phyloP scores from a whole-genome alignment of 176 grass and related monocot species.

The Avena eriantha region DNA sequence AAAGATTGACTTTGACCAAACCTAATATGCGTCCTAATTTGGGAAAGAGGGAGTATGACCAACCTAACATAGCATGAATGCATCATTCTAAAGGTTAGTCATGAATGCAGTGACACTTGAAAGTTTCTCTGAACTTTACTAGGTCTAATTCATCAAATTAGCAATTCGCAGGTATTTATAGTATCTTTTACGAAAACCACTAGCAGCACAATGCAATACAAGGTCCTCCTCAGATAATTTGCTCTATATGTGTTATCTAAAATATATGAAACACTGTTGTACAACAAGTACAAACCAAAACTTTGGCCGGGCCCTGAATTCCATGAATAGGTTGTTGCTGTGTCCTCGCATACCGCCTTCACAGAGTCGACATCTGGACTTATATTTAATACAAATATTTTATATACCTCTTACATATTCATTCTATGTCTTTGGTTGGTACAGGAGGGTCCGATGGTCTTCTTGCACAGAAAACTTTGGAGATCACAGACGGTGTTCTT shows the following conservation, averaged over 20 bases:
- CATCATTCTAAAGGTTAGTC: background rate
- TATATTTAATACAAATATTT: background rate
- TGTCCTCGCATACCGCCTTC: background rate
- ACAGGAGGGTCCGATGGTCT: slow-evolving; percentile 93
- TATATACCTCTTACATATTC: slow-evolving; percentile 5
- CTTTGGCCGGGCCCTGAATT: background rate
- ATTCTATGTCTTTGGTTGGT: slow-evolving; percentile 37
- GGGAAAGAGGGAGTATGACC: background rate
- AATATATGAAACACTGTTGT: background rate
- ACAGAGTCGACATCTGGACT: background rate
- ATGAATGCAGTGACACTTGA: background rate
- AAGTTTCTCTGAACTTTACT: background rate
- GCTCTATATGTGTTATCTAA: background rate
- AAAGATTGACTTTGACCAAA: too few species aligned
- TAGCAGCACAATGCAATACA: background rate
- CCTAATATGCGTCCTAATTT: too few species aligned
- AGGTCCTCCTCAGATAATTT: background rate
- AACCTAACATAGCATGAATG: background rate
- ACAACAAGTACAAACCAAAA: background rate
- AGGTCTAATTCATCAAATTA: slow-evolving; percentile 21
- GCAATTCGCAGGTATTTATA: background rate
- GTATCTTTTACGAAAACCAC: background rate
- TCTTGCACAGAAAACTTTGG: slow-evolving; percentile 91
- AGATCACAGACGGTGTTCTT: slow-evolving; percentile 91
- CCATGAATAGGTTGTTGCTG: background rate